A percentile compares a stretch with the other conserved stretches of the same genome.
phyloP scores from a whole-genome alignment of 2,329 filamentous ascomycete species.

The Colletotrichum aenigma region DNA sequence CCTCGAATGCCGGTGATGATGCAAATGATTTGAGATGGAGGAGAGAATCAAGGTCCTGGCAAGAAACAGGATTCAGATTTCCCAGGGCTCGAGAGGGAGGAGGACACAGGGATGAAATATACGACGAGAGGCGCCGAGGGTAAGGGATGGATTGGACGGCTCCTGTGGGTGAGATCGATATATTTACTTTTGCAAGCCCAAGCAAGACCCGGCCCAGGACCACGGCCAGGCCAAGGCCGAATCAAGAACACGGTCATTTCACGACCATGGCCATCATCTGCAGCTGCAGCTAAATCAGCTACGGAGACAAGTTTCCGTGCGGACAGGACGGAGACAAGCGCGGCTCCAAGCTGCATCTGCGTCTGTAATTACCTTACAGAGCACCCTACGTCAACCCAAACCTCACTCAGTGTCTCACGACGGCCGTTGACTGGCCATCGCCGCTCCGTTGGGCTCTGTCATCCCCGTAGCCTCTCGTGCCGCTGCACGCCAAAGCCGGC shows the following conservation, averaged over 20 bases:
- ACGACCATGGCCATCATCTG: not conserved
- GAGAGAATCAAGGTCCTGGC: not conserved
- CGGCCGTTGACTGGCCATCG: constrained; percentile 13
- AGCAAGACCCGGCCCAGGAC: not conserved
- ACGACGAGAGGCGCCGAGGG: constrained; percentile 12
- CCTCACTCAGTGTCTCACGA: constrained; percentile 7
- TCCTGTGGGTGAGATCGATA: constrained; percentile 6
- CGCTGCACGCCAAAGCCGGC: constrained; percentile 2
- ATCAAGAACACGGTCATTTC: not conserved
- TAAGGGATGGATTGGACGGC: constrained; percentile 6
- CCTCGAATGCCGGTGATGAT: constrained; percentile 14
- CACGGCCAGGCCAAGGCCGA: not conserved
- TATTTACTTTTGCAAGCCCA: constrained; percentile 20
- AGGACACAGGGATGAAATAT: constrained; percentile 16
- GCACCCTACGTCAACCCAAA: not conserved
- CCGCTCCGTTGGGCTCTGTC: not conserved
- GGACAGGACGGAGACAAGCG: not conserved
- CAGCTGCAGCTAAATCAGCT: not conserved
- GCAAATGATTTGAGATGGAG: not conserved
- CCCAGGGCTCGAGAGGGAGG: constrained; percentile 2
- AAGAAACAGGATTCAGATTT: not conserved
- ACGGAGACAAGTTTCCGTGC: not conserved
- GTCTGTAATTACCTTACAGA: not conserved
- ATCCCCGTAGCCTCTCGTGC: not conserved
- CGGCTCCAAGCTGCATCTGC: not conserved